A percentile compares a stretch with the other conserved stretches of the same genome.
Evolutionary conservation across 202 grass and related monocot genomes (phyloP).

Genomic region (Schoenoplectus tabernaemontani): DNA sequence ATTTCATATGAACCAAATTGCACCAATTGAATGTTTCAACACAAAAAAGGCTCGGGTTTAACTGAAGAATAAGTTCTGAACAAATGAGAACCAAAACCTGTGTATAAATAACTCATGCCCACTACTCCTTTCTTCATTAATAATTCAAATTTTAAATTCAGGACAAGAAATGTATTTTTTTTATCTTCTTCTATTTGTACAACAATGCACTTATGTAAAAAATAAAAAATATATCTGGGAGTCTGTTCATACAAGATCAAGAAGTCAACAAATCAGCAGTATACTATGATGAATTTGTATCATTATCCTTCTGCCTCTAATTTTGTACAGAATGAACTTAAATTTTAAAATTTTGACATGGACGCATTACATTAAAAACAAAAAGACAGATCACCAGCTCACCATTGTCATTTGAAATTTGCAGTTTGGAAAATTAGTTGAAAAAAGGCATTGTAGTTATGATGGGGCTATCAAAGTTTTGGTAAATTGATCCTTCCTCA

Average conservation of each 20-base stretch:
- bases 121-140: background rate
- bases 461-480: background rate
- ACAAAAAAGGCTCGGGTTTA: background rate
- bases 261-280: no score
- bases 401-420: background rate
- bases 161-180: background rate
- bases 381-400: background rate
- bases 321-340: background rate
- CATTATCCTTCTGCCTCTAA: no score
- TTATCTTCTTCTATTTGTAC: background rate
- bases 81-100: background rate
- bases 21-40: background rate
- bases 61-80: background rate
- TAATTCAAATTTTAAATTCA: no score
- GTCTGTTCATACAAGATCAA: no score
- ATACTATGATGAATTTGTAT: no score
- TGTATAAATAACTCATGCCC: background rate
- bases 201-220: background rate
- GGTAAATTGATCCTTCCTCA: background rate
- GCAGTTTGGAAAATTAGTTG: no score
- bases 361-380: background rate
- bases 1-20: background rate
- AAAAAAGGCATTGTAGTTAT: background rate
- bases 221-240: no score
- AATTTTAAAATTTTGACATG: background rate